Evolutionary conservation across 257 asterid genomes (phyloP).

Genomic region (Eustoma russellianum): DNA sequence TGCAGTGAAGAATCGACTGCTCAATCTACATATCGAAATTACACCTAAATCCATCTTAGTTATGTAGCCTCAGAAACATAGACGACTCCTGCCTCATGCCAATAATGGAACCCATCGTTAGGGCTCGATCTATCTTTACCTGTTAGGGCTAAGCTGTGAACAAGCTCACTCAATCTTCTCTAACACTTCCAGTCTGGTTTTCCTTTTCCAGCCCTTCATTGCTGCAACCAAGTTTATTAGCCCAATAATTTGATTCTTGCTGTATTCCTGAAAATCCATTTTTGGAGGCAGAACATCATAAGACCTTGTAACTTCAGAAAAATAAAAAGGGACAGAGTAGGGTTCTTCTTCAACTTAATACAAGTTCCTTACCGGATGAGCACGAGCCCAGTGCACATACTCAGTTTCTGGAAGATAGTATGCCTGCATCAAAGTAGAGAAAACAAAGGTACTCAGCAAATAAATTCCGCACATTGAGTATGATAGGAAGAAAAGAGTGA

Average conservation of each 20-base stretch:
- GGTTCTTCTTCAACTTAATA: neutral
- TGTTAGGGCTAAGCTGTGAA: neutral
- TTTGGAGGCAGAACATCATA: too few species aligned
- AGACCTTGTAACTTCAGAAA: neutral
- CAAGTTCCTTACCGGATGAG: conserved; percentile 63
- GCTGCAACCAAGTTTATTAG: conserved; percentile 83
- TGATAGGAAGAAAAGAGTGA: too few species aligned
- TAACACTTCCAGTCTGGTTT: conserved; percentile 77
- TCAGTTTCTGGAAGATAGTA: conserved; percentile 99
- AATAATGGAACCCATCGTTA: neutral
- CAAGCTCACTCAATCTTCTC: conserved; percentile 62
- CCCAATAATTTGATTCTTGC: conserved; percentile 70
- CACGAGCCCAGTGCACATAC: conserved; percentile 90
- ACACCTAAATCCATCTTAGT: too few species aligned
- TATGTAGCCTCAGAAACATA: too few species aligned
- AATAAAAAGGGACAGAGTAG: neutral
- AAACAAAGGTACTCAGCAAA: too few species aligned
- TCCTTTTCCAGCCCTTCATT: conserved; percentile 94
- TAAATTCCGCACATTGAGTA: too few species aligned
- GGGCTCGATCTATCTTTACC: too few species aligned
- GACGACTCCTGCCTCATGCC: neutral
- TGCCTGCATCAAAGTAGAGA: conserved; percentile 41
- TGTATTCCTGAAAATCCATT: conserved; percentile 56
- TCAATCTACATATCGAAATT: too few species aligned
- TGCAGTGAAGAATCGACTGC: too few species aligned